Base-by-base conservation (phyloP, 2,329 filamentous ascomycete genomes). In the Mycosphaerelloides madeirae region DNA sequence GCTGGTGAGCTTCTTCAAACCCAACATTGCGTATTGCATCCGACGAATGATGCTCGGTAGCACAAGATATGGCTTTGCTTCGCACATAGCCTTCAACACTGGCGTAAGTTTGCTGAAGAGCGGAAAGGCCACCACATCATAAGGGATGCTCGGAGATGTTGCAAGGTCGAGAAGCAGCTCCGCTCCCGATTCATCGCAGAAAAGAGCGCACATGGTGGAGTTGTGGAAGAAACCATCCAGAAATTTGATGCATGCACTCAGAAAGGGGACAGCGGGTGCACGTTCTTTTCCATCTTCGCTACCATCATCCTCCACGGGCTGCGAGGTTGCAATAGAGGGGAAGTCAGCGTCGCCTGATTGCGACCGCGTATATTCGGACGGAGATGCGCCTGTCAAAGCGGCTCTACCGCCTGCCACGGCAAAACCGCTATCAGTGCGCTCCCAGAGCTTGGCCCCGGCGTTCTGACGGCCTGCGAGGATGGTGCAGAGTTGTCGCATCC, bases 121-220 rank as follows among this genome's bases (percentile, higher is more conserved):
- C 41, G 76, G 69, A 5, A 79, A 78, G 31, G 85, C 82, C 31
- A 82, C 77, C 59, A 86, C 83, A 58, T 86, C 79, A 55, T 82
- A 81, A 1, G 87, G 81, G 36, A 97, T 75, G 62, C 87, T 90
- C 4, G 88, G 85, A 22, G 90, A 79, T 42, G 85, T 87, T 31
- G 84, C 84, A 43, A 96, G 80, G 60, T 96, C 88, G 42, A 98
- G 74, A 15, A 97, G 74, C 39, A 85, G 75, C 64, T 96, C 88
- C 18, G 91, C 81, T 6, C 88, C 93, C 45, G 89, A 87, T 38
- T 78, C 77, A 43, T 85, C 80, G 50, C 93, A 81, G 59, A 96
- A 91, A 18, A 78, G 77, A 14, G 75, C 71, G 65, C 85, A 90
- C 56, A 94, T 77, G 28, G 75, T 75, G 44, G 78, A 74, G 59